Evolutionary conservation across 2,329 filamentous ascomycete genomes (phyloP).

Genomic region (Fusarium clavum): DNA sequence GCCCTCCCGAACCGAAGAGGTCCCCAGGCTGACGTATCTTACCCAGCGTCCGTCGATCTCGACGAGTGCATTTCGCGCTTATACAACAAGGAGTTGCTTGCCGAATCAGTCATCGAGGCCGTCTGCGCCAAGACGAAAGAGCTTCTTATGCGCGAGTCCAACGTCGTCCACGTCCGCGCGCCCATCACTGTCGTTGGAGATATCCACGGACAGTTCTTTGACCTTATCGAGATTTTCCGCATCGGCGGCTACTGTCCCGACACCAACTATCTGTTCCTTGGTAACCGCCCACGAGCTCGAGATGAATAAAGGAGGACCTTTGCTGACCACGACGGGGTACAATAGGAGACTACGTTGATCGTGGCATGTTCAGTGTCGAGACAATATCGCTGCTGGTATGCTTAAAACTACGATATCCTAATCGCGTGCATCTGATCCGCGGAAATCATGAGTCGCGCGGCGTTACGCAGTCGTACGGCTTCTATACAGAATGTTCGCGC

Average conservation of each 20-base stretch:
- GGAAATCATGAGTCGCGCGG: constrained; percentile 98
- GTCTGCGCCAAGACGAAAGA: constrained; percentile 99
- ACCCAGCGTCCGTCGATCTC: constrained; percentile 89
- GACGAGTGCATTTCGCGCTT: constrained; percentile 98
- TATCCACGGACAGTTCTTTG: constrained; percentile 98
- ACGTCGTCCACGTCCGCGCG: constrained; percentile 95
- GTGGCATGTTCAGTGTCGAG: constrained; percentile 98
- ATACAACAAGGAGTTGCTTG: constrained; percentile 96
- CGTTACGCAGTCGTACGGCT: constrained; percentile 98
- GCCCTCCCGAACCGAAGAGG: constrained; percentile 7
- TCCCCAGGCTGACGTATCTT: constrained; percentile 29
- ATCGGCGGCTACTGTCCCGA: constrained; percentile 98
- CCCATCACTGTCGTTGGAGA: constrained; percentile 98
- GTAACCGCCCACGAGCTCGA: constrained; percentile 58
- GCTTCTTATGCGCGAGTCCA: constrained; percentile 99
- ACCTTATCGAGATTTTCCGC: constrained; percentile 98
- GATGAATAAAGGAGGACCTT: not conserved
- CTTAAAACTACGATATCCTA: constrained; percentile 94
- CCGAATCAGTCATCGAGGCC: constrained; percentile 97
- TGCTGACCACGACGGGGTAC: constrained; percentile 20
- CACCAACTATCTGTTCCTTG: constrained; percentile 97
- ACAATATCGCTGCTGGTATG: constrained; percentile 98
- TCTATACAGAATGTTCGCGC: constrained; percentile 97
- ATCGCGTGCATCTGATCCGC: constrained; percentile 94
- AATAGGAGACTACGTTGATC: constrained; percentile 94